Conservation (phyloP, 345 rosid genomes). For the Orychophragmus violaceus region DNA sequence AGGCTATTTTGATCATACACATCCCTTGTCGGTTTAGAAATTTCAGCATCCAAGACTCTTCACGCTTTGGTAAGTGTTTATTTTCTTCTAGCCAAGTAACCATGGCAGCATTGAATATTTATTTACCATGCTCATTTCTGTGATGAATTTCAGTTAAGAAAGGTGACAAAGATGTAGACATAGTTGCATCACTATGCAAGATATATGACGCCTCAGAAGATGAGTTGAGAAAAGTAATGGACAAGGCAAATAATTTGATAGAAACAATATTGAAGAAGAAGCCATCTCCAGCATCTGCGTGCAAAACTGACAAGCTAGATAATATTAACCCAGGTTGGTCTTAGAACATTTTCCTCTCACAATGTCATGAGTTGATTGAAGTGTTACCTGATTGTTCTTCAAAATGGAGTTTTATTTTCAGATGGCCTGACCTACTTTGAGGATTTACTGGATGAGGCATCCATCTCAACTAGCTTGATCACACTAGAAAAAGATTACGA, state of each 20-base stretch:
- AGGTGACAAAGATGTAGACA: conserved; percentile 66
- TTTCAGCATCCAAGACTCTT: conserved; percentile 53
- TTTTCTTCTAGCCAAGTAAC: neutral
- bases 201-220: conserved; percentile 76
- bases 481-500: conserved; percentile 70
- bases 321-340: conserved; percentile 56
- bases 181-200: conserved; percentile 81
- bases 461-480: conserved; percentile 52
- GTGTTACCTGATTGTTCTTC: neutral
- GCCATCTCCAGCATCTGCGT: conserved; percentile 55
- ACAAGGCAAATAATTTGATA: conserved; percentile 58
- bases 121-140: neutral
- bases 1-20: conserved; percentile 87
- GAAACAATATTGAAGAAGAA: conserved; percentile 56
- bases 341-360: conserved; percentile 11
- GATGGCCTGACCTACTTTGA: conserved; percentile 87
- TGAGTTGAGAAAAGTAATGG: conserved; percentile 62
- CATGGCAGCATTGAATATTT: neutral
- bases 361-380: conserved; percentile 8
- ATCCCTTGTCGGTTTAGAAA: conserved; percentile 70
- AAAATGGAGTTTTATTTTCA: conserved; percentile 30
- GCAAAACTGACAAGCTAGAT: conserved; percentile 58
- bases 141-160: conserved; percentile 52
- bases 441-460: conserved; percentile 74
- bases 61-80: conserved; percentile 58